A percentile compares a stretch with the other conserved stretches of the same genome.
Evolutionary conservation across 176 grass and related monocot genomes (phyloP).

Genomic region (Zoysia pacifica): DNA sequence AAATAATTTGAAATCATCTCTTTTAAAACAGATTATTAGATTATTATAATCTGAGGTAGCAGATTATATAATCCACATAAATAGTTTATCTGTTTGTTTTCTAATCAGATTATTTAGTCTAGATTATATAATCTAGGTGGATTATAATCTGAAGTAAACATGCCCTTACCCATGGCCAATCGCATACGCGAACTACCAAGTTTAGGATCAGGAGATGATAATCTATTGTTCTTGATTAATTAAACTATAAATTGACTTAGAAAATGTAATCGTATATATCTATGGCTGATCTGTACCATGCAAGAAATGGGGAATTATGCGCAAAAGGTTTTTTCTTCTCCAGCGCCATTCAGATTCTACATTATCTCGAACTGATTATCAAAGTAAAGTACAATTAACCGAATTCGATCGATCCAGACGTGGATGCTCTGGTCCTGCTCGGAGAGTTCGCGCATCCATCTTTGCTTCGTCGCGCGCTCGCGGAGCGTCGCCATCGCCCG

Average conservation of each 20-base stretch:
- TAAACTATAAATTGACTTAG: not conserved
- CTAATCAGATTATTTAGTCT: too few species aligned
- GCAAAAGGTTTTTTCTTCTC: too few species aligned
- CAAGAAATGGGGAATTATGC: not conserved
- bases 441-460: not conserved
- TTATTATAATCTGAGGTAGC: too few species aligned
- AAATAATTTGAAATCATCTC: too few species aligned
- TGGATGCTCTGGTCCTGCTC: not conserved
- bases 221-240: not conserved
- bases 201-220: not conserved
- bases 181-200: not conserved
- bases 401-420: not conserved
- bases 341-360: not conserved
- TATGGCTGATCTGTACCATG: not conserved
- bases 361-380: not conserved
- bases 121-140: too few species aligned
- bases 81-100: too few species aligned
- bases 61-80: too few species aligned
- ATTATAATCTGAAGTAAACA: too few species aligned
- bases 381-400: constrained; percentile 11
- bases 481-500: not conserved
- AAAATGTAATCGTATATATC: not conserved
- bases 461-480: too few species aligned
- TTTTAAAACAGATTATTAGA: too few species aligned
- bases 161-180: not conserved